phyloP scores from a whole-genome alignment of 2,329 filamentous ascomycete genomes.

The Ambrosiella xylebori region DNA sequence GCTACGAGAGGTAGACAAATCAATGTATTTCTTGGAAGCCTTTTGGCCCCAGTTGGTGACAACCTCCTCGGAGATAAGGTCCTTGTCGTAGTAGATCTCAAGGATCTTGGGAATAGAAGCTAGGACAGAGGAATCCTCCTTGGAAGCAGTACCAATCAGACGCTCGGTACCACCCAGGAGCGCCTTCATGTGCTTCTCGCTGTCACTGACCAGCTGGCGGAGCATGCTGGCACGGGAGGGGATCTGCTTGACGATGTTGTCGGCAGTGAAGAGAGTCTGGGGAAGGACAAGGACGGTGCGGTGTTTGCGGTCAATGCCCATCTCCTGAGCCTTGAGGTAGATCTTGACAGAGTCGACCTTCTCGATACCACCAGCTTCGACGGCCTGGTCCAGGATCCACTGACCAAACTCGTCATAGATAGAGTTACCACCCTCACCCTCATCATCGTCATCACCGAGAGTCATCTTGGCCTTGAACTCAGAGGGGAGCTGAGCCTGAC shows the following conservation, averaged over 20 bases:
- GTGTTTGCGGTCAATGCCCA: slow-evolving; percentile 89
- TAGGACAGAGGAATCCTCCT: slow-evolving; percentile 61
- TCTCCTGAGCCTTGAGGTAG: slow-evolving; percentile 90
- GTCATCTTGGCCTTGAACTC: slow-evolving; percentile 88
- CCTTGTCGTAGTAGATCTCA: slow-evolving; percentile 76
- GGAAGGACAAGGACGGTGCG: slow-evolving; percentile 81
- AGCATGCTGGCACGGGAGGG: slow-evolving; percentile 68
- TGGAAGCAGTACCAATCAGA: slow-evolving; percentile 54
- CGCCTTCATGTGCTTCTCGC: slow-evolving; percentile 88
- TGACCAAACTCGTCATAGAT: slow-evolving; percentile 81
- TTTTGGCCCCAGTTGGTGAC: slow-evolving; percentile 83
- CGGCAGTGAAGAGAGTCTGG: slow-evolving; percentile 72
- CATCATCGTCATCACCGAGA: slow-evolving; percentile 63
- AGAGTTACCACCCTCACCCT: slow-evolving; percentile 58
- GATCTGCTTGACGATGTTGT: slow-evolving; percentile 78
- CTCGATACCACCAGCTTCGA: slow-evolving; percentile 54
- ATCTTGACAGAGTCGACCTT: slow-evolving; percentile 79
- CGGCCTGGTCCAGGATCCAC: slow-evolving; percentile 68
- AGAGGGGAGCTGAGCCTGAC: slow-evolving; percentile 78
- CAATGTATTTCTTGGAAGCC: slow-evolving; percentile 97
- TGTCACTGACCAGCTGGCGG: slow-evolving; percentile 67
- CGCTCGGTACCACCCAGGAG: slow-evolving; percentile 91
- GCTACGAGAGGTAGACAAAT: slow-evolving; percentile 76
- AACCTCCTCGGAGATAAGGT: slow-evolving; percentile 74
- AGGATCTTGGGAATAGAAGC: slow-evolving; percentile 70